Evolutionary conservation across 139 green algal genomes (phyloP).

Genomic region (Nannochloris sp.): DNA sequence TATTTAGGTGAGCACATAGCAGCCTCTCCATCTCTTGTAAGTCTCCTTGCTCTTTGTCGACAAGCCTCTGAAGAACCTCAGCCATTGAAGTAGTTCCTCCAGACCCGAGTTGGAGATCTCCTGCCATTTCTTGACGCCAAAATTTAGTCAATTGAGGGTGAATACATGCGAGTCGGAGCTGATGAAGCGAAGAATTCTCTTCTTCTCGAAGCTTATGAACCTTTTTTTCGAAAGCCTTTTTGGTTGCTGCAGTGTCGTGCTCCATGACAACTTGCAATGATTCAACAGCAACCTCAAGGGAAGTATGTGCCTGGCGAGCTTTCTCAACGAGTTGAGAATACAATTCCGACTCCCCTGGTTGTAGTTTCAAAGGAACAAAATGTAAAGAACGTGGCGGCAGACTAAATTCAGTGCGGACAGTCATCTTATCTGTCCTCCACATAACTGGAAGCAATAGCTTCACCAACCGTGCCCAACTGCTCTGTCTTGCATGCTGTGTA

Average conservation of each 20-base stretch:
- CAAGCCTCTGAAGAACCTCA: neutral
- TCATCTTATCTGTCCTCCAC: conserved; percentile 65
- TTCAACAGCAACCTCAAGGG: neutral
- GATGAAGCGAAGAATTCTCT: conserved; percentile 16
- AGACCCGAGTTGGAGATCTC: conserved; percentile 32
- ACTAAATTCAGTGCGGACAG: conserved; percentile 31
- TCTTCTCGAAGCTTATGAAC: conserved; percentile 2
- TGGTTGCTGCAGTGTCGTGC: neutral
- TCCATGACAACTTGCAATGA: conserved; percentile 6
- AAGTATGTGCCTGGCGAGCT: neutral
- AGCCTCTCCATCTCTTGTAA: neutral
- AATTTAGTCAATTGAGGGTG: conserved; percentile 66
- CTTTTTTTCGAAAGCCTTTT: neutral
- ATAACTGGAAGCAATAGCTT: conserved; percentile 54
- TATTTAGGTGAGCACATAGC: conserved; percentile 1
- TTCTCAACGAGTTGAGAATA: conserved; percentile 13
- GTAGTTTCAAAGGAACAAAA: conserved; percentile 15
- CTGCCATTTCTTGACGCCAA: conserved; percentile 23
- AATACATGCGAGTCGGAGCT: conserved; percentile 63
- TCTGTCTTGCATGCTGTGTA: neutral
- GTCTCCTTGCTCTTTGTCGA: neutral
- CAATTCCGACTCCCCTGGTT: conserved; percentile 22
- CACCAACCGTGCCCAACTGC: conserved; percentile 25
- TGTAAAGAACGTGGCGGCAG: conserved; percentile 46
- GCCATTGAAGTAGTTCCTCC: neutral